These are phyloP conservation scores for Kockovaella imperatae DNA, from an alignment of 768 basidiomycete species.

Conservation along the genomic window DNA sequence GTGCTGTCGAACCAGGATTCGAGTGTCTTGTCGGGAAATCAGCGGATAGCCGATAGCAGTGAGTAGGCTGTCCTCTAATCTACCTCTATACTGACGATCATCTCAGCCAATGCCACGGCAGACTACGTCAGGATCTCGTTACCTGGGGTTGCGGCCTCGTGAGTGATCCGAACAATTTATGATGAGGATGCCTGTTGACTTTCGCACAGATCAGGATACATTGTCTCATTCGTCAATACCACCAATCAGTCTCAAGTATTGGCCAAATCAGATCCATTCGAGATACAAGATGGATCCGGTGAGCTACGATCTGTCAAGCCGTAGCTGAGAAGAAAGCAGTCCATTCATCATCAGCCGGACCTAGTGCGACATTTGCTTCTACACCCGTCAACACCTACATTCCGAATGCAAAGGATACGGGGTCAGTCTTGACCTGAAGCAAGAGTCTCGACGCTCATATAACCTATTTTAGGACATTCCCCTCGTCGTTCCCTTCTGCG, in stretches of 20 bases:
- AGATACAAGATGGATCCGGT: conserved; percentile 27
- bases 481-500: neutral
- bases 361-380: neutral
- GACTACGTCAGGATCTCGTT: conserved; percentile 23
- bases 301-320: conserved; percentile 1
- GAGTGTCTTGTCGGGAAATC: conserved; percentile 15
- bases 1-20: conserved; percentile 23
- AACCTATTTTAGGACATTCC: neutral
- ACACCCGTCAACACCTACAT: neutral
- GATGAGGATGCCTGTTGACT: neutral
- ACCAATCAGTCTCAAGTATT: conserved; percentile 26
- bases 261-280: conserved; percentile 24
- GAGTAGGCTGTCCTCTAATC: conserved; percentile 6
- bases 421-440: neutral
- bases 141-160: conserved; percentile 19
- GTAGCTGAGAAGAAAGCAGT: neutral
- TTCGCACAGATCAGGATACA: conserved; percentile 18
- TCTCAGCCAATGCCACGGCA: conserved; percentile 28
- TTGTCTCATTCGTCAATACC: conserved; percentile 32
- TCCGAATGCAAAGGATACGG: neutral
- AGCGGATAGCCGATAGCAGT: conserved; percentile 33
- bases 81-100: neutral
- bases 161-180: conserved; percentile 2
- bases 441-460: neutral
- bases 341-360: neutral